Evolutionary conservation across 805 yeast species (phyloP).

Genomic region (Debaryomyces maramus): DNA sequence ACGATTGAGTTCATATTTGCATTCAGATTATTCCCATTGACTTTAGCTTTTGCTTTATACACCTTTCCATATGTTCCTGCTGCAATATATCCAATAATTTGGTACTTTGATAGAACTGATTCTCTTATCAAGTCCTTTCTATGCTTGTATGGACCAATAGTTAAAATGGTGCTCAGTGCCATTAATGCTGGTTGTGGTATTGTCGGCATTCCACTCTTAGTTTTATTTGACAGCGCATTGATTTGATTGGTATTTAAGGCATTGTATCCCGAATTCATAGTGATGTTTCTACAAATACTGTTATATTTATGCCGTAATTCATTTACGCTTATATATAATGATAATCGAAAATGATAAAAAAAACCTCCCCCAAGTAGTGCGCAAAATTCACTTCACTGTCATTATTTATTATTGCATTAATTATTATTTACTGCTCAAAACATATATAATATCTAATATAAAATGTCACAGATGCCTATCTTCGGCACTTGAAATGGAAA

Average conservation of each 20-base stretch:
- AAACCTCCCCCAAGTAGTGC: too few relatives aligned
- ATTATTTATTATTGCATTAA: too few relatives aligned
- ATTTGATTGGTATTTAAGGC: background rate
- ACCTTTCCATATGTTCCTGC: conserved; percentile 98
- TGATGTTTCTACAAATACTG: background rate
- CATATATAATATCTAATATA: too few relatives aligned
- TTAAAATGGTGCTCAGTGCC: conserved; percentile 41
- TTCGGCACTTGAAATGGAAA: too few relatives aligned
- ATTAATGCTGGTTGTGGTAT: conserved; percentile 37
- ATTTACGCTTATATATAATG: too few relatives aligned
- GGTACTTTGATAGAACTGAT: conserved; percentile 81
- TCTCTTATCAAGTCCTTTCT: conserved; percentile 62
- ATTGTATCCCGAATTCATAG: background rate
- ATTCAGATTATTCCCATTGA: conserved; percentile 10
- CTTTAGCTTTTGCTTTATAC: conserved; percentile 73
- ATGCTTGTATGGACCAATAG: conserved; percentile 45
- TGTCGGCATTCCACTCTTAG: conserved; percentile 16
- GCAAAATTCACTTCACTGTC: too few relatives aligned
- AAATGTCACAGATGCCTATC: too few relatives aligned
- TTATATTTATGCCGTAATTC: too few relatives aligned
- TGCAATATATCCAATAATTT: conserved; percentile 91
- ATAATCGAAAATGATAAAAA: too few relatives aligned
- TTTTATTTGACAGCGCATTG: conserved; percentile 10
- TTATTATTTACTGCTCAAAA: too few relatives aligned
- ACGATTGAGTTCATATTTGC: conserved; percentile 9